These are phyloP conservation scores for Phytophthora rubi DNA, from an alignment of 352 stramenopile species.

Conservation along the genomic window DNA sequence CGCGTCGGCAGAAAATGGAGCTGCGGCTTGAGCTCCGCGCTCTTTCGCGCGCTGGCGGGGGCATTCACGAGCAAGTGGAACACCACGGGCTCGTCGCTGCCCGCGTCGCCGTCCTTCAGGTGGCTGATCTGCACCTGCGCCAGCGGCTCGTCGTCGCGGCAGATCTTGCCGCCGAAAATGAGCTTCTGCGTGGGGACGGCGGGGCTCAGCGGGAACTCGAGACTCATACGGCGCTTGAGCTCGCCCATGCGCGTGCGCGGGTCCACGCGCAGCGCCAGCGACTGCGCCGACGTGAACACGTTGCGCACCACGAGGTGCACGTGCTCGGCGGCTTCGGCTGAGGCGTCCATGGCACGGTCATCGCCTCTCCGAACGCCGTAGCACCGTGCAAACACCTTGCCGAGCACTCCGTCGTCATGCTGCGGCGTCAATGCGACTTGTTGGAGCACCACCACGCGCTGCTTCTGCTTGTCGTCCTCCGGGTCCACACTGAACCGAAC, in stretches of 20 bases:
- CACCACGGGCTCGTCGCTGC: constrained; percentile 52
- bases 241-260: constrained; percentile 47
- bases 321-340: neutral
- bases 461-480: constrained; percentile 6
- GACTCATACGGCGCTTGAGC: constrained; percentile 67
- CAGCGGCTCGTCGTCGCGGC: constrained; percentile 59
- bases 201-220: constrained; percentile 55
- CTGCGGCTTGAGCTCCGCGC: constrained; percentile 2
- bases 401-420: constrained; percentile 5
- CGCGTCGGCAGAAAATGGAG: too few relatives aligned
- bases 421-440: constrained; percentile 12
- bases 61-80: constrained; percentile 79
- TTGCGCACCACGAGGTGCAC: constrained; percentile 84
- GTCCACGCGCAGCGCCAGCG: constrained; percentile 52
- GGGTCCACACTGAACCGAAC: constrained; percentile 28
- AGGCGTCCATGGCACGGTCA: constrained; percentile 29
- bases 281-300: constrained; percentile 72
- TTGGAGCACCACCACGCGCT: constrained; percentile 31
- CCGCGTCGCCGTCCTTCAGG: constrained; percentile 27
- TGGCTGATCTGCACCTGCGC: constrained; percentile 47
- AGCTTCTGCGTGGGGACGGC: constrained; percentile 71
- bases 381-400: constrained; percentile 24
- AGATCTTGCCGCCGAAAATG: constrained; percentile 91
- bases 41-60: constrained; percentile 19
- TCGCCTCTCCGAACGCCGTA: neutral